These are phyloP conservation scores for Rhodotorula paludigena DNA, from an alignment of 768 basidiomycete genomes.

Conservation along the genomic window DNA sequence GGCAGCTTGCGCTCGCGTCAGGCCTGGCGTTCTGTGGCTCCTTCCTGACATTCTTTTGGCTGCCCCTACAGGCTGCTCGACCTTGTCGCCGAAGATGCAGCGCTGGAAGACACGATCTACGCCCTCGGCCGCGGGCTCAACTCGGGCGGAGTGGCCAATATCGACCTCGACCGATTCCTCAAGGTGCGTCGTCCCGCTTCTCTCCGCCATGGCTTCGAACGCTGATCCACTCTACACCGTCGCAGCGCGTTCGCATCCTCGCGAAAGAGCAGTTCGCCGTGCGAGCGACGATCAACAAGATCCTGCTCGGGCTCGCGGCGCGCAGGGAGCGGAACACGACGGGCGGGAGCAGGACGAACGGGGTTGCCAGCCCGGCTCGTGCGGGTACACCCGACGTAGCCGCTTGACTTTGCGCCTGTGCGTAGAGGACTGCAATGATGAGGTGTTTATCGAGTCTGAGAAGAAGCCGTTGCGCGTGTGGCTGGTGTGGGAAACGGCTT, in stretches of 20 bases:
- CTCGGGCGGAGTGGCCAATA: slow-evolving; percentile 58
- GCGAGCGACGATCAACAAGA: slow-evolving; percentile 88
- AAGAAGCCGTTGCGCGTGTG: too few species aligned
- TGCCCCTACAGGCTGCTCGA: slow-evolving; percentile 73
- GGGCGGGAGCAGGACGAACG: neutral
- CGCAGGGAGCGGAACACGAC: too few species aligned
- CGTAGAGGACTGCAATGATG: neutral
- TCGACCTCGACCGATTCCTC: slow-evolving; percentile 90
- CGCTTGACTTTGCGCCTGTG: neutral
- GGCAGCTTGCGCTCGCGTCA: too few species aligned
- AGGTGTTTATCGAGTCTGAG: too few species aligned
- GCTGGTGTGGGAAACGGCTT: too few species aligned
- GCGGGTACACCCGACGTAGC: neutral
- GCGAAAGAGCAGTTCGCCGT: slow-evolving; percentile 98
- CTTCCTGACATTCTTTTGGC: too few species aligned
- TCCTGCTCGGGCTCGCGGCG: slow-evolving; percentile 50
- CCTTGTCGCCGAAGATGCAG: slow-evolving; percentile 97
- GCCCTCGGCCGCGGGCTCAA: slow-evolving; percentile 91
- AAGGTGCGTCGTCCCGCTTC: slow-evolving; percentile 54
- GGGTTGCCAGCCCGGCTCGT: neutral
- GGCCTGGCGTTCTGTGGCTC: too few species aligned
- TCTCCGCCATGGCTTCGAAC: slow-evolving; percentile 6
- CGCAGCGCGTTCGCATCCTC: slow-evolving; percentile 71
- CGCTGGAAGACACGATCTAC: slow-evolving; percentile 97
- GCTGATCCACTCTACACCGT: slow-evolving; percentile 8